These are phyloP conservation scores for Noccaea caerulescens DNA, from an alignment of 345 rosid genomes.

Conservation along the genomic window DNA sequence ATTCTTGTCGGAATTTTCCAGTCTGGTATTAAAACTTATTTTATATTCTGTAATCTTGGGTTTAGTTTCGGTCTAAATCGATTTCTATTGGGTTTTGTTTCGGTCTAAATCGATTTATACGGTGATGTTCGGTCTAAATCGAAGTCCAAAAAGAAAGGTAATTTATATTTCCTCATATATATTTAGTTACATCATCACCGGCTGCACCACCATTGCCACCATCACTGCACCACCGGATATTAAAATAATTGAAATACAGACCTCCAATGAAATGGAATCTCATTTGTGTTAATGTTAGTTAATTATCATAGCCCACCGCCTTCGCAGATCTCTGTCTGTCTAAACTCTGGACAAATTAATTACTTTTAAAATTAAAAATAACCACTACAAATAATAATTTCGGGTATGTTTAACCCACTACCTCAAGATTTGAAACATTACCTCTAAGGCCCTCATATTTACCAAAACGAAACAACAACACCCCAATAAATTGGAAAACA, in stretches of 20 bases:
- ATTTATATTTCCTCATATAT: no score
- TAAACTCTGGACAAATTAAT: slow-evolving; percentile 1
- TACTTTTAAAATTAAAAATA: slow-evolving; percentile 17
- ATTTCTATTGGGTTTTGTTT: no score
- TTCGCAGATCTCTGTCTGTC: slow-evolving; percentile 38
- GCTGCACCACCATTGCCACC: no score
- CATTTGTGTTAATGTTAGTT: slow-evolving; percentile 4
- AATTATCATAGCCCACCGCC: slow-evolving; percentile 15
- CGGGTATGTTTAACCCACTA: background rate
- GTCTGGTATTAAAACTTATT: no score
- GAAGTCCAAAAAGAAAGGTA: no score
- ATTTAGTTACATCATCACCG: no score
- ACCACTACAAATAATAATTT: background rate
- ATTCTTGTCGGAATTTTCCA: no score
- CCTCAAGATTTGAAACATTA: background rate
- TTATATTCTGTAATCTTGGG: no score
- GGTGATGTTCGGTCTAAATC: no score
- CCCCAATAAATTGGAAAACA: background rate
- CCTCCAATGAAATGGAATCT: slow-evolving; percentile 25
- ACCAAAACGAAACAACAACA: background rate
- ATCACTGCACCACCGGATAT: no score
- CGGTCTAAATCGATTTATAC: no score
- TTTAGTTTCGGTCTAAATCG: no score
- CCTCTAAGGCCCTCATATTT: background rate
- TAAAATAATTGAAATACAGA: background rate